Evolutionary conservation across 2,329 filamentous ascomycete species (phyloP).

Genomic region (Colletotrichum caudatum): DNA sequence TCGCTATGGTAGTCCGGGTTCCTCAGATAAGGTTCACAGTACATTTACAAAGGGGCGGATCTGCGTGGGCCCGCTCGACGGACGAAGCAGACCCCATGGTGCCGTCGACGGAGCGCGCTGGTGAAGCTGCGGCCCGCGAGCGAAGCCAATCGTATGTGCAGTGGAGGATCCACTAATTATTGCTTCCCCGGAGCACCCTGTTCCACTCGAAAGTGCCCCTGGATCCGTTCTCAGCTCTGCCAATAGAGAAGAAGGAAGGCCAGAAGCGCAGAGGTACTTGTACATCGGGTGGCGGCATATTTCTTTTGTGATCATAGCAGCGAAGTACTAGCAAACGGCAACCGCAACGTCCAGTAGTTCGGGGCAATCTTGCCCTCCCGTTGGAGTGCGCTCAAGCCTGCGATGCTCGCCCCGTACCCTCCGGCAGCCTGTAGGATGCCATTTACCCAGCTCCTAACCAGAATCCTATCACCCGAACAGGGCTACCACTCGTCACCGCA

Average conservation of each 20-base stretch:
- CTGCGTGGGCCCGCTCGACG: neutral
- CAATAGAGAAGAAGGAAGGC: neutral
- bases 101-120: neutral
- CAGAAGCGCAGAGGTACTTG: constrained; percentile 1
- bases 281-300: neutral
- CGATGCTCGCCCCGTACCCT: neutral
- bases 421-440: neutral
- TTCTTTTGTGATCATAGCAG: neutral
- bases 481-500: no score
- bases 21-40: neutral
- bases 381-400: neutral
- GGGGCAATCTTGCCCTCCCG: neutral
- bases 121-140: neutral
- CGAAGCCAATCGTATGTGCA: constrained; percentile 1
- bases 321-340: no score
- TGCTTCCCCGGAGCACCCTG: neutral
- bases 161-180: neutral
- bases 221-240: neutral
- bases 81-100: neutral
- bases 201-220: neutral
- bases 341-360: no score
- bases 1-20: neutral
- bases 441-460: no score
- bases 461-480: no score
- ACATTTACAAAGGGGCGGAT: neutral